Base-by-base conservation (phyloP, 495 filamentous ascomycete genomes). In the Penicillium samsonianum region DNA sequence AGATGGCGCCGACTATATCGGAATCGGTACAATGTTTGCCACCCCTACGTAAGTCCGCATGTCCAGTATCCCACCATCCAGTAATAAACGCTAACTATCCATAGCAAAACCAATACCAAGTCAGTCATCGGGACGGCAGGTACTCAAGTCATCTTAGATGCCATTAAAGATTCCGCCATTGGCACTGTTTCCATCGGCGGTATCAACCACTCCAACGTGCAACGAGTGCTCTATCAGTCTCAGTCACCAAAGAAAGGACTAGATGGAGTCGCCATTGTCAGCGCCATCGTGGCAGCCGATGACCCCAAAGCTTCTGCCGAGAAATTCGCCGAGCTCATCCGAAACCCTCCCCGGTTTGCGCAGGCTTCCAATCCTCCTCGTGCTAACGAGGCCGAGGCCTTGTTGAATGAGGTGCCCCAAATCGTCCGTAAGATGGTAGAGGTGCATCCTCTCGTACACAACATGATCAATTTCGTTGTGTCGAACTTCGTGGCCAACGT, bases 401-500 rank as follows among this genome's bases (percentile, higher is more conserved):
- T 83, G 38, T 63, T 82, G 10, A 61, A 67, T 7, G 63, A 73
- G 37, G 79, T 85, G 3, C 83, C 85, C 0, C 65, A 68, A 3
- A 69, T 91, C 20, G 74, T 93, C 30, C 79, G 72, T 47, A 79
- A 78, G 19, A 76, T 96, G 46, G 78, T 80, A 0, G 61, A 73
- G 11, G 76, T 68, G 16, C 86, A 83, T 44, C 93, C 94, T 0
- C 78, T 98, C 10, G 90, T 88, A 9, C 94, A 97, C 73, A 96
- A 96, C 69, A 97, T 98, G 88, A 97, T 95, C 43, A 97, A 97
- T 70, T 78, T 90, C 51, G 89, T 97, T 1, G 92, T 96, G 33
- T 90, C 93, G 61, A 96, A 96, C 67, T 89, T 98, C 64, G 90
- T 91, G 11, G 93, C 94, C 17, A 96, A 95, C 63, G 87, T 96